A percentile compares a stretch with the other conserved stretches of the same genome.
Conservation (phyloP, 2,329 filamentous ascomycete species). For the Beauveria caledonica region DNA sequence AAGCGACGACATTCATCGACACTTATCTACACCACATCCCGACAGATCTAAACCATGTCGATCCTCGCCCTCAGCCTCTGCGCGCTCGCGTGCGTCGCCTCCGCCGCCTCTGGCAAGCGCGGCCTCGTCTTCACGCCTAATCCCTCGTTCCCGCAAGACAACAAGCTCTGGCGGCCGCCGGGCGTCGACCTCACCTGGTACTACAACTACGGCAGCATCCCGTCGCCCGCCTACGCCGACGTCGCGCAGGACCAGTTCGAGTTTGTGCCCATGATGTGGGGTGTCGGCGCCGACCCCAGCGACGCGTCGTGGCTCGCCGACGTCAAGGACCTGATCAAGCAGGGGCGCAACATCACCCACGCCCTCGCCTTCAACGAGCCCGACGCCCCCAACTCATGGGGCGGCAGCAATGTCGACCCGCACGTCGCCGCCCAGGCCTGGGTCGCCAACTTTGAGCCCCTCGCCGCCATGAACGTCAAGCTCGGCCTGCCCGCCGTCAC, state of each 20-base stretch:
- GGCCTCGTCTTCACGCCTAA: constrained; percentile 63
- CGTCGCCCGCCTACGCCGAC: constrained; percentile 43
- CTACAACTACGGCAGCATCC: constrained; percentile 64
- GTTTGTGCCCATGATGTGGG: constrained; percentile 80
- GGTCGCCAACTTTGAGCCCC: constrained; percentile 63
- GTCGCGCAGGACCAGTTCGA: constrained; percentile 49
- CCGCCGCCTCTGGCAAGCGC: constrained; percentile 49
- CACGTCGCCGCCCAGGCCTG: constrained; percentile 57
- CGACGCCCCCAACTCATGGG: constrained; percentile 45
- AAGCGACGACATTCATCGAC: not conserved
- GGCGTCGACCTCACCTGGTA: constrained; percentile 67
- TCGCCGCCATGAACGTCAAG: constrained; percentile 55
- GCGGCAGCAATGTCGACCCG: constrained; percentile 56
- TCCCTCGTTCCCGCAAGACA: constrained; percentile 46
- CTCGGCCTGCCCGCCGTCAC: constrained; percentile 66
- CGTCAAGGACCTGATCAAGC: constrained; percentile 45
- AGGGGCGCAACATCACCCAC: constrained; percentile 52
- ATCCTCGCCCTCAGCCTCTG: constrained; percentile 13
- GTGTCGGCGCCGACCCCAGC: constrained; percentile 38
- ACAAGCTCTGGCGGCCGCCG: constrained; percentile 52
- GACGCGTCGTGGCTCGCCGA: constrained; percentile 53
- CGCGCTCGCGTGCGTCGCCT: constrained; percentile 17
- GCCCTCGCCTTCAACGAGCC: constrained; percentile 77
- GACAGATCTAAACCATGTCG: not conserved
- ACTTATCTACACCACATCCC: not conserved